Evolutionary conservation across 768 basidiomycete species (phyloP).

Genomic region (Naematelia aurantialba): DNA sequence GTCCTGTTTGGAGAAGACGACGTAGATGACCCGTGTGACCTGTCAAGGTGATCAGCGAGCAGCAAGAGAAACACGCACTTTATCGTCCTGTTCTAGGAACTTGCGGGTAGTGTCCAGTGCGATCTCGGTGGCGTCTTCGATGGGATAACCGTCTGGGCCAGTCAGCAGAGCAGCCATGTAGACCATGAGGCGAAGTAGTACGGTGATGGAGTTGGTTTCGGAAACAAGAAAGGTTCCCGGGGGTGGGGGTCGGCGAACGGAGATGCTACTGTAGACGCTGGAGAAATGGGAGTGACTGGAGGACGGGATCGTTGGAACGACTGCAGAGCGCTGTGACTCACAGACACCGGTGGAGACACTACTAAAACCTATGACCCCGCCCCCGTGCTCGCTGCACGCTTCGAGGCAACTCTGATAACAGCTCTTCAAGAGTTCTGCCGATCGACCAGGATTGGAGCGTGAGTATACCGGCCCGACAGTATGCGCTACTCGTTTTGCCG

Average conservation of each 20-base stretch:
- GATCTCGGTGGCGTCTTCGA: slow-evolving; percentile 47
- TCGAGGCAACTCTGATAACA: slow-evolving; percentile 49
- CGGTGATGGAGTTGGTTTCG: too few relatives aligned
- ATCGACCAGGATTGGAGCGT: slow-evolving; percentile 14
- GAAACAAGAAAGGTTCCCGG: background rate
- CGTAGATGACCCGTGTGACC: slow-evolving; percentile 45
- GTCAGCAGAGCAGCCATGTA: background rate
- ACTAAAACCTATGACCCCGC: slow-evolving; percentile 45
- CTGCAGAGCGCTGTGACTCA: slow-evolving; percentile 16
- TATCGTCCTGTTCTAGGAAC: slow-evolving; percentile 30
- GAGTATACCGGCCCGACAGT: slow-evolving; percentile 51
- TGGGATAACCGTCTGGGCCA: slow-evolving; percentile 51
- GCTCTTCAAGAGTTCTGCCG: slow-evolving; percentile 28
- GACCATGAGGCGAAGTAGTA: too few relatives aligned
- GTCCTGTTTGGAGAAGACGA: slow-evolving; percentile 40
- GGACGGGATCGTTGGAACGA: background rate
- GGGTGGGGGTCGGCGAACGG: background rate
- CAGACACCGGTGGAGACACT: slow-evolving; percentile 50
- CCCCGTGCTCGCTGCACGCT: slow-evolving; percentile 29
- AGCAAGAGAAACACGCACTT: slow-evolving; percentile 12
- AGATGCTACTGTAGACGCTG: background rate
- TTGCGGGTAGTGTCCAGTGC: slow-evolving; percentile 42
- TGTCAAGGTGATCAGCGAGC: slow-evolving; percentile 18
- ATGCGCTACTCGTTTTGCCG: slow-evolving; percentile 47
- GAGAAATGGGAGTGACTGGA: background rate